phyloP scores from a whole-genome alignment of 768 basidiomycete species.

The Trametopsis cervina region DNA sequence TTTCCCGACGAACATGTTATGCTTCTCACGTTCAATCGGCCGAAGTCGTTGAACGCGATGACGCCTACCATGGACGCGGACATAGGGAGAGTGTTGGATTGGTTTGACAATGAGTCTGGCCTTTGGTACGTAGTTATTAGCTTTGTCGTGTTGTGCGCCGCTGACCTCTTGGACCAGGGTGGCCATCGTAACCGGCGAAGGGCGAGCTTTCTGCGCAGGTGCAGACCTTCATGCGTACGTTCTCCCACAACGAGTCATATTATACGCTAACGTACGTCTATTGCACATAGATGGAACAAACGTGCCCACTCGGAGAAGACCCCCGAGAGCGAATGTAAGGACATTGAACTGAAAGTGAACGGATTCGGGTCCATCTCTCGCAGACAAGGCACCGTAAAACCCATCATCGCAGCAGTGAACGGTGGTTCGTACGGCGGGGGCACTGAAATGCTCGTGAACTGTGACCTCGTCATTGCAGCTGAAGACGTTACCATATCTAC shows the following conservation, averaged over 20 bases:
- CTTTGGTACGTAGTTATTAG: constrained; percentile 49
- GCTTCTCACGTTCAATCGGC: constrained; percentile 59
- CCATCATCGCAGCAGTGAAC: constrained; percentile 75
- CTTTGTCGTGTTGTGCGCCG: background rate
- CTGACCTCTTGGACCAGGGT: constrained; percentile 42
- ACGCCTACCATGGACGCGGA: constrained; percentile 50
- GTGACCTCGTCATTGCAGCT: constrained; percentile 67
- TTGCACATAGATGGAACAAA: constrained; percentile 49
- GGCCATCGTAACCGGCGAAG: constrained; percentile 65
- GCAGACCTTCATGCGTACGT: constrained; percentile 71
- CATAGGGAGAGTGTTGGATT: constrained; percentile 46
- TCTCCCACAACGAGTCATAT: too few relatives aligned
- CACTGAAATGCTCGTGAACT: constrained; percentile 49
- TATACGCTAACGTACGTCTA: background rate
- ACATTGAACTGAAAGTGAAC: constrained; percentile 32
- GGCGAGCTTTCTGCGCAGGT: constrained; percentile 71
- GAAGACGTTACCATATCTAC: constrained; percentile 64
- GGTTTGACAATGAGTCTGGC: constrained; percentile 67
- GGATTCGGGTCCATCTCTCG: constrained; percentile 75
- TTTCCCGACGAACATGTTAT: constrained; percentile 47
- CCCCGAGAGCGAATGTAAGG: constrained; percentile 33
- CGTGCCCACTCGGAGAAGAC: constrained; percentile 29
- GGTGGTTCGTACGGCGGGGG: constrained; percentile 45
- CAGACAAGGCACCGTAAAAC: constrained; percentile 53
- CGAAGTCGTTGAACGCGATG: constrained; percentile 68